These are phyloP conservation scores for Combretum micranthum DNA, from an alignment of 345 rosid species.

Conservation along the genomic window DNA sequence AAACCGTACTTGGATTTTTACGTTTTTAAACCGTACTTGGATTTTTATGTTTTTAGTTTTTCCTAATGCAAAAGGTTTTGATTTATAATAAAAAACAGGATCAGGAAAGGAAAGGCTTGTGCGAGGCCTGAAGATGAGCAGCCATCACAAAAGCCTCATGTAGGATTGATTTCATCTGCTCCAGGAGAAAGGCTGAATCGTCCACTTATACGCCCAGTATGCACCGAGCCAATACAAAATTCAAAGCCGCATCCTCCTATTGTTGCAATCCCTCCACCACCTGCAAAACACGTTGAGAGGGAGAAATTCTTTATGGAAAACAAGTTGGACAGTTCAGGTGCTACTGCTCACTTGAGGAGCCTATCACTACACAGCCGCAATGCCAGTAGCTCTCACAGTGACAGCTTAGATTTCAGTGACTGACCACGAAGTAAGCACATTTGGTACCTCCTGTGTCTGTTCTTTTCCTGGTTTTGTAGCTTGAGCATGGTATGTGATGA, in stretches of 20 bases:
- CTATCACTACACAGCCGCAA: conserved; percentile 74
- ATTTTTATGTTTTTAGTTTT: not conserved
- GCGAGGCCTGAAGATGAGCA: conserved; percentile 80
- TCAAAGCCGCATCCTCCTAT: conserved; percentile 29
- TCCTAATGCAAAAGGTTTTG: not conserved
- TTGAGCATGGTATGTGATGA: no score
- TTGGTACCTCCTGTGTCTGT: no score
- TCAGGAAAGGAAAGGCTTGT: conserved; percentile 82
- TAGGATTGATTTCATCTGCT: conserved; percentile 39
- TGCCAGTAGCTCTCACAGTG: conserved; percentile 79
- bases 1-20: not conserved
- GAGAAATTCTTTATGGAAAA: conserved; percentile 89
- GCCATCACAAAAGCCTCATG: conserved; percentile 18
- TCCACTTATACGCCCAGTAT: conserved; percentile 68
- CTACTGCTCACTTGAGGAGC: conserved; percentile 62
- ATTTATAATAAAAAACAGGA: conserved; percentile 35
- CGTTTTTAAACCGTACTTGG: not conserved
- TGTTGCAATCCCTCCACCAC: conserved; percentile 86
- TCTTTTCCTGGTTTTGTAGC: no score
- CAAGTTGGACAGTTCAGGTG: conserved; percentile 50
- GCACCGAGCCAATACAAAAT: conserved; percentile 32
- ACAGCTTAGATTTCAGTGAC: conserved; percentile 67
- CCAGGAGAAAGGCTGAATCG: conserved; percentile 59
- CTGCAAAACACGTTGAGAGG: conserved; percentile 83
- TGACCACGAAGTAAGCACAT: conserved; percentile 10